Percentiles rank a stretch among this genome's conserved stretches.
These are phyloP conservation scores for Aspergillus japonicus DNA, from an alignment of 2,329 filamentous ascomycete genomes.

Conservation along the genomic window DNA sequence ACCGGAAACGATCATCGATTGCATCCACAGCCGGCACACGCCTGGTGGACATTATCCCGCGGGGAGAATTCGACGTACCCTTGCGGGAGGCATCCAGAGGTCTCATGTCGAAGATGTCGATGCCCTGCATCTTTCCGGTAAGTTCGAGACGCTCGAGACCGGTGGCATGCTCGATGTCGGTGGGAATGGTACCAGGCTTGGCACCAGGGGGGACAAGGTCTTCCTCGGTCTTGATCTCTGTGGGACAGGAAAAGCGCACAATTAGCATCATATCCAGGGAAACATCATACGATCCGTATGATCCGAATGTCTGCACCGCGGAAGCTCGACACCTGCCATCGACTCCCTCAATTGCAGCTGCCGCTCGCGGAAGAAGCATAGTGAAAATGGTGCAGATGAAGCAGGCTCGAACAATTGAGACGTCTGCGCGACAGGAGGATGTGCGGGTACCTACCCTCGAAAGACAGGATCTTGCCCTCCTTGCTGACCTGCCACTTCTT, in stretches of 20 bases:
- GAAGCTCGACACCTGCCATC: neutral
- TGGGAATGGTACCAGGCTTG: constrained; percentile 77
- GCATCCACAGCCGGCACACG: neutral
- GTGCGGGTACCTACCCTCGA: constrained; percentile 41
- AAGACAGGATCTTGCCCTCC: constrained; percentile 45
- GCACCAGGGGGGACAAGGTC: constrained; percentile 87
- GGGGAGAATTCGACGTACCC: constrained; percentile 54
- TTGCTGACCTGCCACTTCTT: constrained; percentile 46
- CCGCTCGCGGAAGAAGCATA: neutral
- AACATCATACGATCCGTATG: constrained; percentile 5
- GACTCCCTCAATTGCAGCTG: constrained; percentile 8
- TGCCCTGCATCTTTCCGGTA: constrained; percentile 97
- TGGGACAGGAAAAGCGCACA: constrained; percentile 13
- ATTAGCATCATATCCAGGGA: constrained; percentile 13
- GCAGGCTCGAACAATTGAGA: constrained; percentile 15
- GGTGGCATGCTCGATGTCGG: constrained; percentile 92
- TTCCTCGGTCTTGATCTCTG: constrained; percentile 79
- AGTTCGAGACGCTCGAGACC: constrained; percentile 99
- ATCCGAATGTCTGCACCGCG: too few species aligned
- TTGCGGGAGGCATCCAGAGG: constrained; percentile 87
- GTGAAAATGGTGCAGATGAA: neutral
- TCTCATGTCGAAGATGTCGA: constrained; percentile 98
- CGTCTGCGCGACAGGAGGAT: constrained; percentile 7
- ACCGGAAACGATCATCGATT: neutral
- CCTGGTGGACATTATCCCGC: too few species aligned